These are phyloP conservation scores for Blastocystis sp. DNA, from an alignment of 352 stramenopile species.

Conservation along the genomic window DNA sequence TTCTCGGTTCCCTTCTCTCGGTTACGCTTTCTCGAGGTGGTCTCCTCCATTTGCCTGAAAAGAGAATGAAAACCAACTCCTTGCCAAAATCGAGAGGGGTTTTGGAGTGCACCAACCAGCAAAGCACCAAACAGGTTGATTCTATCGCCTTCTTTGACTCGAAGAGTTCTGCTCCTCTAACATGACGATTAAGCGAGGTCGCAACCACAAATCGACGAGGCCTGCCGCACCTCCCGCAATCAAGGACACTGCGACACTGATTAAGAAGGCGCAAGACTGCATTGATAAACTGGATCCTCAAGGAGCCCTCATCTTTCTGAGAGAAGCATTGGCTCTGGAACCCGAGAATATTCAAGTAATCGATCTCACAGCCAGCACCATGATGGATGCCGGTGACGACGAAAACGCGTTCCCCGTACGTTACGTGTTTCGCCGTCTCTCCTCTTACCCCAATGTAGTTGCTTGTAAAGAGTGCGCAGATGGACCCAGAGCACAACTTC, in stretches of 20 bases:
- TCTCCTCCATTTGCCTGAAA: too few species aligned
- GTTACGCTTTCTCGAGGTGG: neutral
- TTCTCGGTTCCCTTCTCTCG: neutral
- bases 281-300: constrained; percentile 38
- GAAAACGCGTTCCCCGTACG: constrained; percentile 49
- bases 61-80: too few species aligned
- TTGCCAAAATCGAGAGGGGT: too few species aligned
- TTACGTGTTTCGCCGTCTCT: neutral
- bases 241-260: constrained; percentile 28
- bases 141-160: too few species aligned
- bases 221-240: neutral
- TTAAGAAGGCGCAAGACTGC: constrained; percentile 34
- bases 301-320: constrained; percentile 9
- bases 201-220: neutral
- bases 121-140: too few species aligned
- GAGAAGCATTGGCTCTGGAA: constrained; percentile 10
- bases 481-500: constrained; percentile 52
- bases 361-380: constrained; percentile 19
- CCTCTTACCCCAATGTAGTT: constrained; percentile 38
- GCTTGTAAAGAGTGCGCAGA: constrained; percentile 58
- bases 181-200: too few species aligned
- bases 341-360: constrained; percentile 43
- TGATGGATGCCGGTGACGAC: constrained; percentile 16
- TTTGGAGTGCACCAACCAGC: too few species aligned
- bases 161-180: too few species aligned